A percentile compares a stretch with the other conserved stretches of the same genome.
Evolutionary conservation across 176 grass and related monocot genomes (phyloP).

Genomic region (Avena insularis): DNA sequence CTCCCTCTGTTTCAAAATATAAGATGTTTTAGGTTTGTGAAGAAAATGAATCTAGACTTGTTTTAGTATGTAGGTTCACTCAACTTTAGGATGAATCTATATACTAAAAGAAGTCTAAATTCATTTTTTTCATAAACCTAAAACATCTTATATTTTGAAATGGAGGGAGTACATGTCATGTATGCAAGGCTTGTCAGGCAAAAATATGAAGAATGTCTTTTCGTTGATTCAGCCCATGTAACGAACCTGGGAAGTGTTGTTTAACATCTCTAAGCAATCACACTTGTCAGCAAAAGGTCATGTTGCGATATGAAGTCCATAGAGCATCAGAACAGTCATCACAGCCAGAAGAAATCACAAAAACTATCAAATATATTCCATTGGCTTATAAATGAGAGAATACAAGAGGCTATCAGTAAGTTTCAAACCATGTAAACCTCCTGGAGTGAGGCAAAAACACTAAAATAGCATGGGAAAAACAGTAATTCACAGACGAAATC

Average conservation of each 20-base stretch:
- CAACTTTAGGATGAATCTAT: too few species aligned
- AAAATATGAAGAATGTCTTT: background rate
- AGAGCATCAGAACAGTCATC: background rate
- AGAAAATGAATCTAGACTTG: too few species aligned
- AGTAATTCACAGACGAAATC: background rate
- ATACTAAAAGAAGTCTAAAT: too few species aligned
- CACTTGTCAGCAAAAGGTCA: background rate
- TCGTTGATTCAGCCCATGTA: background rate
- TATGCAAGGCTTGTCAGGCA: too few species aligned
- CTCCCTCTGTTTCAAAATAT: too few species aligned
- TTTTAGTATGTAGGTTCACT: too few species aligned
- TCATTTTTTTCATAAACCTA: too few species aligned
- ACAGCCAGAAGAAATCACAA: background rate
- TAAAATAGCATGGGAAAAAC: slow-evolving; percentile 40
- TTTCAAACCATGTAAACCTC: slow-evolving; percentile 35
- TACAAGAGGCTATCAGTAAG: slow-evolving; percentile 10
- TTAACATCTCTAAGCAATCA: background rate
- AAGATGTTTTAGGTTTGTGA: too few species aligned
- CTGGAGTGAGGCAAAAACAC: slow-evolving; percentile 25
- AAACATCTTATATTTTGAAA: too few species aligned
- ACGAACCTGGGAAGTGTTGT: background rate
- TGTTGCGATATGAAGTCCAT: background rate
- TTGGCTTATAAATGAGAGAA: slow-evolving; percentile 49
- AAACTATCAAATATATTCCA: slow-evolving; percentile 25
- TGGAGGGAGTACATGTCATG: too few species aligned